These are phyloP conservation scores for Talaromyces piceae DNA, from an alignment of 2,329 filamentous ascomycete genomes.

Conservation along the genomic window DNA sequence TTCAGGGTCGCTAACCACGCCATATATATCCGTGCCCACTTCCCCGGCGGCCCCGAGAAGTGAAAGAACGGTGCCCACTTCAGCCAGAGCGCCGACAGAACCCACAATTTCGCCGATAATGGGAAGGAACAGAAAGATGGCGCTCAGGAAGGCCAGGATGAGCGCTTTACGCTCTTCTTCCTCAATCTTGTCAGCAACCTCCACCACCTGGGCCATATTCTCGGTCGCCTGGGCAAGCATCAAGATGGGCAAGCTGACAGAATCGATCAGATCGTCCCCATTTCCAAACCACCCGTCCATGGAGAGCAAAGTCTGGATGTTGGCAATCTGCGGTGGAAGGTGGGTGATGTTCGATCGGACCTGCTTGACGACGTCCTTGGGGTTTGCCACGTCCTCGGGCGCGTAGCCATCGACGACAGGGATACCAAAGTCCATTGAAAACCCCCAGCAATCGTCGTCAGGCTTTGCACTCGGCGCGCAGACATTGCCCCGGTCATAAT, in stretches of 20 bases:
- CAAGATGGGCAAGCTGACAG: not conserved
- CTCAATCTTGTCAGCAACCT: conserved; percentile 19
- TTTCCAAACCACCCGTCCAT: not conserved
- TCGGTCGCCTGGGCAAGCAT: not conserved
- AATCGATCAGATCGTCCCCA: not conserved
- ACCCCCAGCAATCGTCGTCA: not conserved
- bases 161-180: conserved; percentile 20
- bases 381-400: not conserved
- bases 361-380: not conserved
- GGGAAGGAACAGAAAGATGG: conserved; percentile 19
- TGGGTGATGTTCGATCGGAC: not conserved
- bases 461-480: not conserved
- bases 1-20: conserved; percentile 13
- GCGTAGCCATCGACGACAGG: not conserved
- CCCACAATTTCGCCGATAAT: not conserved
- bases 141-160: conserved; percentile 21
- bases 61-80: not conserved
- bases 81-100: not conserved
- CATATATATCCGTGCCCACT: conserved; percentile 14
- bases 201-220: conserved; percentile 16
- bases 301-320: not conserved
- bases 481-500: not conserved
- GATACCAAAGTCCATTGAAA: not conserved
- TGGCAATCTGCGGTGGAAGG: not conserved
- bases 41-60: conserved; percentile 6